A percentile compares a stretch with the other conserved stretches of the same genome.
phyloP scores from a whole-genome alignment of 2,329 filamentous ascomycete species.

The Aspergillus calidoustus region DNA sequence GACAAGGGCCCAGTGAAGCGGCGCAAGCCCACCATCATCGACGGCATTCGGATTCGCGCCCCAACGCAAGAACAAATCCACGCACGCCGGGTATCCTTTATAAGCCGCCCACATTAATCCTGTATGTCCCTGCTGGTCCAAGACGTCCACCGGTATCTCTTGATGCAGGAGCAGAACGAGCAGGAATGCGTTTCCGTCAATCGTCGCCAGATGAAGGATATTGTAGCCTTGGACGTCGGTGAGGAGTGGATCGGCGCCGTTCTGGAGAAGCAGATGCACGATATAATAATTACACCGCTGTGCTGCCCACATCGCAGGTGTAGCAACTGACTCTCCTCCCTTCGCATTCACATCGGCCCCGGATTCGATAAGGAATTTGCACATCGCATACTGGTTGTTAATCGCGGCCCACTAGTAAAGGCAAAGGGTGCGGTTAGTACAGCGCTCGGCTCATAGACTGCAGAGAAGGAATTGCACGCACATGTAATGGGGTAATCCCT shows the following conservation, averaged over 20 bases:
- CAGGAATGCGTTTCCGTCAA: slow-evolving; percentile 93
- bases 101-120: slow-evolving; percentile 99
- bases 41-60: slow-evolving; percentile 89
- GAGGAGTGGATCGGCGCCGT: slow-evolving; percentile 89
- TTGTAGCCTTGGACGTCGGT: slow-evolving; percentile 97
- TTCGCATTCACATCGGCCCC: slow-evolving; percentile 94
- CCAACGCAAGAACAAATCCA: slow-evolving; percentile 92
- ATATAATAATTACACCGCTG: slow-evolving; percentile 97
- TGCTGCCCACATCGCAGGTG: slow-evolving; percentile 94
- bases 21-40: slow-evolving; percentile 92
- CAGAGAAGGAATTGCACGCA: slow-evolving; percentile 52
- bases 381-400: slow-evolving; percentile 97
- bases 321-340: slow-evolving; percentile 92
- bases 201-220: slow-evolving; percentile 93
- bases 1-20: slow-evolving; percentile 94
- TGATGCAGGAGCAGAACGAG: slow-evolving; percentile 90
- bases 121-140: slow-evolving; percentile 89
- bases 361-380: slow-evolving; percentile 85
- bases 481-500: slow-evolving; percentile 93
- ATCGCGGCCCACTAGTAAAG: slow-evolving; percentile 92
- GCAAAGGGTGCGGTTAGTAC: slow-evolving; percentile 4
- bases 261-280: slow-evolving; percentile 86
- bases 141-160: slow-evolving; percentile 89
- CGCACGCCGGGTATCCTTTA: slow-evolving; percentile 90
- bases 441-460: not conserved